These are phyloP conservation scores for Phylloporus arenicola DNA, from an alignment of 768 basidiomycete genomes.

Conservation along the genomic window DNA sequence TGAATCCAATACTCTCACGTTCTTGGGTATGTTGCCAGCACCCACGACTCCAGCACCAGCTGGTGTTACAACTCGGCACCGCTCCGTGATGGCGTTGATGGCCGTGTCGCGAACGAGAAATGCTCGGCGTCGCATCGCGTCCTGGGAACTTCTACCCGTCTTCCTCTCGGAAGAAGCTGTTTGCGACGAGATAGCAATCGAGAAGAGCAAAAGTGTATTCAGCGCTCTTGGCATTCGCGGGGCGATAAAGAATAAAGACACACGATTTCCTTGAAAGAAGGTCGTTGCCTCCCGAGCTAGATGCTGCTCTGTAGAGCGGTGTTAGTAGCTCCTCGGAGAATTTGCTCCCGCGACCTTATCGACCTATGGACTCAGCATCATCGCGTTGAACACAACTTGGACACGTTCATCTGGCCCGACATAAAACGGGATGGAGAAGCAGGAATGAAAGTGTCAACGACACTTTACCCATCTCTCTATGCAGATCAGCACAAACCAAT, in stretches of 20 bases:
- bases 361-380: constrained; percentile 1
- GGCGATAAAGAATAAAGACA: neutral
- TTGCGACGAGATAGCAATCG: constrained; percentile 15
- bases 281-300: neutral
- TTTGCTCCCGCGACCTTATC: neutral
- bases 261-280: neutral
- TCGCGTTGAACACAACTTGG: constrained; percentile 1
- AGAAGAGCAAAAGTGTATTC: constrained; percentile 87
- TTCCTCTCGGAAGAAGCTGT: constrained; percentile 4
- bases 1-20: neutral
- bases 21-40: neutral
- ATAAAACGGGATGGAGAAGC: constrained; percentile 2
- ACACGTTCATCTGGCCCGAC: constrained; percentile 4
- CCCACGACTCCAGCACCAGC: neutral
- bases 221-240: constrained; percentile 57
- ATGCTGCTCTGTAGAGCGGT: neutral
- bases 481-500: constrained; percentile 23
- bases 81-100: neutral
- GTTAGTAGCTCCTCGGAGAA: constrained; percentile 6
- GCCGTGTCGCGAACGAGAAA: constrained; percentile 5
- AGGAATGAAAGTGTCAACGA: neutral
- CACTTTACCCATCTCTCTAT: neutral
- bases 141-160: neutral
- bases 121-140: neutral
- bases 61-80: neutral